These are phyloP conservation scores for Ogataea pini DNA, from an alignment of 805 yeast species.

Conservation along the genomic window DNA sequence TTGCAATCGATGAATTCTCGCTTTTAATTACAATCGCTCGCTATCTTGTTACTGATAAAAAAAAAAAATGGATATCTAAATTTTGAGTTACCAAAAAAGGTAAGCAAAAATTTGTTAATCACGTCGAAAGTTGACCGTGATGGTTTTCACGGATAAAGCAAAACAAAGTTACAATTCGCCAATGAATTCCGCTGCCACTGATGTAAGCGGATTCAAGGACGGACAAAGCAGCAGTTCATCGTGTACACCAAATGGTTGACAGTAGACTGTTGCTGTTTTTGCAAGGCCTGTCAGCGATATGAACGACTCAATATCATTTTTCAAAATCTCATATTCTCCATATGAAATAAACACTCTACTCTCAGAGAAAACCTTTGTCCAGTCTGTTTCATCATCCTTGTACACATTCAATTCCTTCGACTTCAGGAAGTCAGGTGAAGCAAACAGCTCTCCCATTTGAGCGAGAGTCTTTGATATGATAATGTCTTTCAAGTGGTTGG, in stretches of 20 bases:
- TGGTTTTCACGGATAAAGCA: no score
- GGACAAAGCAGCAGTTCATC: constrained; percentile 2
- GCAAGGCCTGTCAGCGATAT: not conserved
- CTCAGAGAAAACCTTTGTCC: constrained; percentile 5
- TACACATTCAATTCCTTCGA: constrained; percentile 5
- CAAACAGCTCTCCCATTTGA: constrained; percentile 7
- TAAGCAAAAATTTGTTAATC: no score
- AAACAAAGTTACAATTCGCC: not conserved
- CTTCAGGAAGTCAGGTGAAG: not conserved
- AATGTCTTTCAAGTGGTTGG: constrained; percentile 8
- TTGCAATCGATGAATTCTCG: no score
- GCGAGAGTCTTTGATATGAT: constrained; percentile 1
- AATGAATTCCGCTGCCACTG: not conserved
- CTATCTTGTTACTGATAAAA: no score
- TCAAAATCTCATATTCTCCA: constrained; percentile 9
- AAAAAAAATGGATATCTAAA: no score
- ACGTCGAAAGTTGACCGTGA: no score
- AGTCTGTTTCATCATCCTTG: constrained; percentile 7
- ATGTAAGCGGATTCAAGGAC: not conserved
- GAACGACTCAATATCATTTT: constrained; percentile 2
- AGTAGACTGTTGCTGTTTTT: constrained; percentile 2
- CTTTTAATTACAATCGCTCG: no score
- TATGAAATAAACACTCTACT: constrained; percentile 8
- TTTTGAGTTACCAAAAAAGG: no score
- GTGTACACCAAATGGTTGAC: constrained; percentile 4